Base-by-base conservation (phyloP, 352 stramenopile species). In the Phytophthora parvispora region DNA sequence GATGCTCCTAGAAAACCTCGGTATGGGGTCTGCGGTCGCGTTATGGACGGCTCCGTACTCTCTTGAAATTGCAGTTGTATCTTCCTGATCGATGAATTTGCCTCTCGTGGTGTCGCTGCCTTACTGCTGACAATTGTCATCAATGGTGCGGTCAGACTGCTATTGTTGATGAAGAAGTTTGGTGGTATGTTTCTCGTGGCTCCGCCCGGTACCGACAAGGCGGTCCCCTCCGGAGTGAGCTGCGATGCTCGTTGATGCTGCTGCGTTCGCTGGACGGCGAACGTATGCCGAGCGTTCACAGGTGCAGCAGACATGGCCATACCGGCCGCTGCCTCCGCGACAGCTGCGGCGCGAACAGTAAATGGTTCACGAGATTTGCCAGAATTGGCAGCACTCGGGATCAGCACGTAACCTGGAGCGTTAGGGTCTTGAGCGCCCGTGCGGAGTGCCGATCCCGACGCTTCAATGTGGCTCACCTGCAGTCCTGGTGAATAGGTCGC, bases 81-180 rank as follows among this genome's bases (percentile, higher is more conserved):
- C 7, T 58, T 73, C 38, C 53, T 69, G 38, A 60, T 50, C 13
- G 48, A 51, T 3, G 53, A 59, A 2, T 36, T 45, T 25, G 36
- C 28, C n/a, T 75, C 67, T 8, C 31, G 67, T 56, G 49, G 40
- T 28, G 50, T 64, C 42, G 58, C 45, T 36, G 52, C 13, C 7
- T 77, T 77, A 27, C 64, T 74, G 13, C 69, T 77, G 22, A 62
- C 27, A 15, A 74, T 77, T 18, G 69, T 70, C 49, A 77, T 67
- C 49, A 77, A 60, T n/a, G 69, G 69, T 20, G 58, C 59, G n/a
- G 69, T 74, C 9, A 77, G 38, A 15, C 69, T 77, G 43, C 64
- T 74, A n/a, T 70, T 74, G 45, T 70, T 69, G 15, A 53, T 67
- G 16, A 64, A 74, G 8, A 64, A 31, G n/a, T 67, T 77, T 20